Conservation (phyloP, 2,329 filamentous ascomycete species). For the Colletotrichum phormii region DNA sequence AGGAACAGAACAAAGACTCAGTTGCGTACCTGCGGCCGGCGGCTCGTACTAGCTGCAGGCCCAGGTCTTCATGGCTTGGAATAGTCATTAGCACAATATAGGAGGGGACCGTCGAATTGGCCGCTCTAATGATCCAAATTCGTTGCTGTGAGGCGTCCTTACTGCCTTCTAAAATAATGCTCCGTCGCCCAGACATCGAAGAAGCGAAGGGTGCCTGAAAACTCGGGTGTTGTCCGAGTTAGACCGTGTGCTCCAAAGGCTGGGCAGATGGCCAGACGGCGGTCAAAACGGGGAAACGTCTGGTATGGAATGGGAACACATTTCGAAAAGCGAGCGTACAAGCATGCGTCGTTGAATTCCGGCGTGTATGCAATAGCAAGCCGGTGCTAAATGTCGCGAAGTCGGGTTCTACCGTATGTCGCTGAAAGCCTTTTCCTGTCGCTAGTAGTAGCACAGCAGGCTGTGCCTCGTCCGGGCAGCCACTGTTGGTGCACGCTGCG, state of each 20-base stretch:
- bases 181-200: not conserved
- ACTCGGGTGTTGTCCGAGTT: not conserved
- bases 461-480: not conserved
- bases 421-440: not conserved
- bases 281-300: not conserved
- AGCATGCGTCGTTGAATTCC: not conserved
- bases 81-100: not conserved
- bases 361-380: not conserved
- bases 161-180: not conserved
- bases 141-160: not conserved
- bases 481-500: constrained; percentile 12
- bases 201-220: not conserved
- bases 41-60: not conserved
- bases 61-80: not conserved
- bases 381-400: not conserved
- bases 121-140: not conserved
- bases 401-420: not conserved
- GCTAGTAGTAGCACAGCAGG: not conserved
- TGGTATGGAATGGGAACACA: not conserved
- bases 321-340: not conserved
- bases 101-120: not conserved
- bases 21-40: not conserved
- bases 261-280: not conserved
- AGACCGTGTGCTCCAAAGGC: not conserved
- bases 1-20: constrained; percentile 19